Evolutionary conservation across 345 rosid genomes (phyloP), one percentile per base, ranked within the genome.

Genomic region (Eutrema yunnanense): DNA sequence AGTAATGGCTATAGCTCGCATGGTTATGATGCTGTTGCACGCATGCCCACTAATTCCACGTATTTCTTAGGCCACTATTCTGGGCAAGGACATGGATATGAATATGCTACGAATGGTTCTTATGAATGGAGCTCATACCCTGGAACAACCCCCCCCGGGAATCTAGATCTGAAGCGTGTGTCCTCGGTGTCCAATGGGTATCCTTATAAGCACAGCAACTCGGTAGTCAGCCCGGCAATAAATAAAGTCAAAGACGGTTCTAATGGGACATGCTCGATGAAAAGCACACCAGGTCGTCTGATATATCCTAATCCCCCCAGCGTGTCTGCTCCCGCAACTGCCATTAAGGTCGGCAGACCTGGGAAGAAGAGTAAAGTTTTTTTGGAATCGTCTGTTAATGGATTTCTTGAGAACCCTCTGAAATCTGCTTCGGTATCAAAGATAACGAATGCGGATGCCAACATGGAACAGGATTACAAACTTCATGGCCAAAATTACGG

Each of bases 1-100:
- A 66, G 74, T 68, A 87, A 85, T 62, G 89, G 90, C n/a, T 85
- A 84, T 77, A 81, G 81, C 60, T 72, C 82, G 52, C 94, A 86
- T 81, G 85, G 89, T 63, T 84, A 88, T 56, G 92, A 84, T 67
- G 86, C 86, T 8, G 78, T 85, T 37, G 61, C 92, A 3, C 90
- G 85, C 69, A 88, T 87, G 81, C 95, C 96, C 33, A 80, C 96
- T 4, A 88, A 80, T 71, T 58, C 92, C 54, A 67, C 93, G 0
- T 80, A 86, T 76, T 81, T 81, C 72, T 57, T 86, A 14, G 87
- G 97, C 34, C 85, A 85, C 80, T 93, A 89, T 82, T 63, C 88
- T 52, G 86, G 85, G 59, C 96, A 95, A 62, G 90, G 86, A 58
- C 94, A 90, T 66, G 90, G 92, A 4, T 92, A 87, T 38, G 99